phyloP scores from a whole-genome alignment of 306 rosid genomes.

The Lotus japonicus region DNA sequence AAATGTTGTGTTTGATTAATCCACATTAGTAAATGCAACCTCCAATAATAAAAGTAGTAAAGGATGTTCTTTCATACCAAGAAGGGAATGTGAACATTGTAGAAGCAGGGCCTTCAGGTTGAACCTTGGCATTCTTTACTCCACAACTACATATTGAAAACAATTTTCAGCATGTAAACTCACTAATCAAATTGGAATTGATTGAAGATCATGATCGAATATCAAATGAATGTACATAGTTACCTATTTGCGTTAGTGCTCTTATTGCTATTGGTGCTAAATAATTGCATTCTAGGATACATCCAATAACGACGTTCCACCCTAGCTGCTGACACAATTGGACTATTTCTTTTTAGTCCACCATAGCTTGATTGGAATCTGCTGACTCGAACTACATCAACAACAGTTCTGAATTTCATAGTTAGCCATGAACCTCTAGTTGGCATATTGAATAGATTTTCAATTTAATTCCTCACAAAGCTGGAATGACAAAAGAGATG shows the following conservation, averaged over 20 bases:
- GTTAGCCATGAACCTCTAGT: conserved; percentile 26
- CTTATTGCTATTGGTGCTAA: conserved; percentile 25
- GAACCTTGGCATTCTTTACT: conserved; percentile 2
- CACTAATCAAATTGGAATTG: background rate
- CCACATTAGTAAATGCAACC: conserved; percentile 1
- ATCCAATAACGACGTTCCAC: conserved; percentile 11
- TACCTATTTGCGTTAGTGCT: conserved; percentile 30
- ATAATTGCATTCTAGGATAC: conserved; percentile 19
- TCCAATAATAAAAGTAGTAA: background rate
- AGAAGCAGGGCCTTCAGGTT: conserved; percentile 20
- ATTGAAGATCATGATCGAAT: background rate
- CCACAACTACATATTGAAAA: conserved; percentile 5
- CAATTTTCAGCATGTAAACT: background rate
- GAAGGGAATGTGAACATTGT: conserved; percentile 9
- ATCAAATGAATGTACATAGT: background rate
- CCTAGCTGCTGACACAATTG: conserved; percentile 7
- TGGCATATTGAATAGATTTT: conserved; percentile 20
- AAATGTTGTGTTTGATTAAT: background rate
- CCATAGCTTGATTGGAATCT: conserved; percentile 12
- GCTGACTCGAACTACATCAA: conserved; percentile 13
- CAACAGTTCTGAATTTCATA: conserved; percentile 28
- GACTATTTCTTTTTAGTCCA: conserved; percentile 2
- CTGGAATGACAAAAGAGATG: background rate
- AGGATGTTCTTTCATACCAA: conserved; percentile 25
- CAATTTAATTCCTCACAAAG: conserved; percentile 14